Base-by-base conservation (phyloP, 1,139 yeast species). In the Hyphopichia burtonii region DNA sequence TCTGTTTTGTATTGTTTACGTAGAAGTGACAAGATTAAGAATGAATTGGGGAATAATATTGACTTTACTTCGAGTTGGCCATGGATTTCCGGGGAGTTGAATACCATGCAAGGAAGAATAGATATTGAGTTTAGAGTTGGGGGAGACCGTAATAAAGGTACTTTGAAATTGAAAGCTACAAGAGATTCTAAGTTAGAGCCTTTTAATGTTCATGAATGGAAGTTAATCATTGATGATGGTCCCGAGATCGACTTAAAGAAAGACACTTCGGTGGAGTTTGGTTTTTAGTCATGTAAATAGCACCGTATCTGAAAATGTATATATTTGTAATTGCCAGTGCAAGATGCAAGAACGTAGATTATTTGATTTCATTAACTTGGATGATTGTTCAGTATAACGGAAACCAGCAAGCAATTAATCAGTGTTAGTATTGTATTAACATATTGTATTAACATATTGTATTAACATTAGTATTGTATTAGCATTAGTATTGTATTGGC, bases 1-100 rank as follows among this genome's bases (percentile, higher is more conserved):
- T 90, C 96, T n/a, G 85, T 96, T 3, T 68, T 93, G 59, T 90
- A 89, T 62, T 86, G 88, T 46, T 68, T 93, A 52, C 79, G 98
- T 57, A 76, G 96, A 57, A 84, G 94, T 2, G 71, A 75, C n/a
- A 53, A 67, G 37, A 93, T 90, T n/a, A 71, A 78, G 37, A 78
- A 76, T 16, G 59, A 69, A 3, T 68, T 93, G 37, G 99, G 99
- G 14, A 78, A 76, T 38, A 83, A 86, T 51, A 86, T 93, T 49
- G 81, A 82, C 34, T 89, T 85, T 59, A 74, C 76, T 31, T 71
- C 77, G 39, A 63, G 86, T 37, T 79, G 86, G 70, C 98, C 99
- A 3, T 93, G 97, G 97, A 83, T 93, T 44, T 68, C 77, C 43
- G 99, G 99, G 7, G 78, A 82, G 37, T 71, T 93, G 51, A 89